Evolutionary conservation across 2,329 filamentous ascomycete species (phyloP).

Genomic region (Monosporascus sp.): DNA sequence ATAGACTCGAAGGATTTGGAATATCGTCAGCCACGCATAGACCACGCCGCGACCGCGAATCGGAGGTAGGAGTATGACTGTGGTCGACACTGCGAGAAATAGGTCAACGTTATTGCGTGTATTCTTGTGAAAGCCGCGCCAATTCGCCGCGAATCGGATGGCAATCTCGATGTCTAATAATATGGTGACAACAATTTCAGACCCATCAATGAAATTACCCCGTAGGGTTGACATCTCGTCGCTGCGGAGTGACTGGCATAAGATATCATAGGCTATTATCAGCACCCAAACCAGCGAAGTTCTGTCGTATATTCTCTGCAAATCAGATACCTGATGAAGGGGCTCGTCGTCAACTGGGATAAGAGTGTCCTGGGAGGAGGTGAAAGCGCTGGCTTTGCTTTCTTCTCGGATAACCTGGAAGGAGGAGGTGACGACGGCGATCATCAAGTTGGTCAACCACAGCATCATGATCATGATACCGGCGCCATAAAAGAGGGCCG

Average conservation of each 20-base stretch:
- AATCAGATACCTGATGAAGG: constrained; percentile 35
- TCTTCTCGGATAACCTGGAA: constrained; percentile 98
- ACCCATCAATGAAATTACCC: constrained; percentile 60
- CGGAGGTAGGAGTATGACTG: constrained; percentile 77
- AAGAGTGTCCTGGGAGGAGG: constrained; percentile 58
- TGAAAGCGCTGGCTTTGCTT: constrained; percentile 90
- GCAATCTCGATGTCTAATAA: constrained; percentile 78
- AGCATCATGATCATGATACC: constrained; percentile 88
- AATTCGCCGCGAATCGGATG: constrained; percentile 72
- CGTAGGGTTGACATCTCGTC: constrained; percentile 64
- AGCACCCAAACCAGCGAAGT: constrained; percentile 73
- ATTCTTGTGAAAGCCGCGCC: constrained; percentile 72
- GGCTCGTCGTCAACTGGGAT: constrained; percentile 34
- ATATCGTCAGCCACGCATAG: constrained; percentile 87
- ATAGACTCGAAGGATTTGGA: constrained; percentile 90
- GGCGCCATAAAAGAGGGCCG: constrained; percentile 71
- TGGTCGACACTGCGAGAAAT: constrained; percentile 72
- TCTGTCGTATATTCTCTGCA: constrained; percentile 72
- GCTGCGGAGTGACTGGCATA: constrained; percentile 74
- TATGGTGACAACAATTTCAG: constrained; percentile 72
- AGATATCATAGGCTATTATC: constrained; percentile 74
- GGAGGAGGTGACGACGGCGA: constrained; percentile 96
- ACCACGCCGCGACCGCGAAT: constrained; percentile 66
- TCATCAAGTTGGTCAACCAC: constrained; percentile 91
- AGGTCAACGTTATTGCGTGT: constrained; percentile 78